Evolutionary conservation across 305 asterid genomes (phyloP).

Genomic region (Fraxinus angustifolia): DNA sequence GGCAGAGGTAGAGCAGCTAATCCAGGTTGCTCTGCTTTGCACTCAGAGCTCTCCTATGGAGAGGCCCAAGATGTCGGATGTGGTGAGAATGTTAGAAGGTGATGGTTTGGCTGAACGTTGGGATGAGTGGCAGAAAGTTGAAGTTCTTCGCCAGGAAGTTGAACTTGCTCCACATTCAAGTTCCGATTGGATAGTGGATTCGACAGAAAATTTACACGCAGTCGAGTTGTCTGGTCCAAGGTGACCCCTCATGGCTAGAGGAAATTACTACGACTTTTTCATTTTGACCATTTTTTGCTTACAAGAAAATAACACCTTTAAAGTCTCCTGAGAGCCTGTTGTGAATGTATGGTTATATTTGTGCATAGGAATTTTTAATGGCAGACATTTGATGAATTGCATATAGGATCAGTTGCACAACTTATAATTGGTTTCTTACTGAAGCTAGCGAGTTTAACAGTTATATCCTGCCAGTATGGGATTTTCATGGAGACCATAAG

Average conservation of each 20-base stretch:
- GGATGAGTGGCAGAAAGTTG: conserved; percentile 93
- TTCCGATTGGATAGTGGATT: conserved; percentile 70
- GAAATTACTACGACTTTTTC: conserved; percentile 21
- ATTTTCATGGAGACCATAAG: background rate
- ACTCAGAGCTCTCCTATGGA: conserved; percentile 71
- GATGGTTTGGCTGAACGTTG: conserved; percentile 85
- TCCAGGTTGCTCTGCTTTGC: conserved; percentile 85
- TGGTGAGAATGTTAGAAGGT: conserved; percentile 86
- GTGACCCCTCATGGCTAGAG: conserved; percentile 31
- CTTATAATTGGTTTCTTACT: background rate
- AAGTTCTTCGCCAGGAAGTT: conserved; percentile 67
- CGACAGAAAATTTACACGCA: conserved; percentile 63
- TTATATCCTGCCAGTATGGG: background rate
- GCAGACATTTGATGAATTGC: conserved; percentile 29
- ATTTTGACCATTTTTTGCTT: conserved; percentile 1
- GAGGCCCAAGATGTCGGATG: conserved; percentile 89
- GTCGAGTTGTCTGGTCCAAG: conserved; percentile 83
- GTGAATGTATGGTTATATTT: conserved; percentile 24
- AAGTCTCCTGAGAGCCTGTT: conserved; percentile 21
- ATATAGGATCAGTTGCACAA: conserved; percentile 24
- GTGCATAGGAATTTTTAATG: conserved; percentile 42
- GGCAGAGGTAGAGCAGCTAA: conserved; percentile 71
- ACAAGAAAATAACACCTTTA: conserved; percentile 2
- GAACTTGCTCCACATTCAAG: conserved; percentile 43
- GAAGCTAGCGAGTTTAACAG: background rate